Percentiles rank a stretch among this genome's conserved stretches.
Evolutionary conservation across 2,329 filamentous ascomycete genomes (phyloP).

Genomic region (Sporothrix pseudoabietina): DNA sequence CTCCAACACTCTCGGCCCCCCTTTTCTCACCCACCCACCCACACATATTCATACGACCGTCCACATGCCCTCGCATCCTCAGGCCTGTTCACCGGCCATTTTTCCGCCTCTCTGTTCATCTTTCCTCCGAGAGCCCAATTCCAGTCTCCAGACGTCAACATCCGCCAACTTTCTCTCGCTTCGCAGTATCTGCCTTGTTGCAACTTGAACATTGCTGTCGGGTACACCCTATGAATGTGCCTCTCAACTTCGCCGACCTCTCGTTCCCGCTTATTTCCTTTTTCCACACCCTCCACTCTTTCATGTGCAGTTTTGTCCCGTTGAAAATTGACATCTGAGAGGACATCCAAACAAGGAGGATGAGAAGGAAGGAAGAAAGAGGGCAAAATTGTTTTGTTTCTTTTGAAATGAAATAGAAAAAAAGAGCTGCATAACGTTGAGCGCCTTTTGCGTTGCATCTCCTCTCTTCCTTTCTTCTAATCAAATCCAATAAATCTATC

Average conservation of each 20-base stretch:
- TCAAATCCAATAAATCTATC: not conserved
- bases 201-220: not conserved
- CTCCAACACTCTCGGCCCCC: not conserved
- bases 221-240: slow-evolving; percentile 2
- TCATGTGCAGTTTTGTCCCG: not conserved
- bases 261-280: slow-evolving; percentile 4
- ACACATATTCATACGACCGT: not conserved
- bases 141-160: not conserved
- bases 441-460: not conserved
- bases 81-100: slow-evolving; percentile 15
- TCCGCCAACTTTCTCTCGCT: slow-evolving; percentile 1
- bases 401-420: not conserved
- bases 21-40: slow-evolving; percentile 20
- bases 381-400: not conserved
- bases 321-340: not conserved
- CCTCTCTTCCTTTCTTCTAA: not conserved
- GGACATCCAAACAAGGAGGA: not conserved
- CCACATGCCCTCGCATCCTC: slow-evolving; percentile 2
- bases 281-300: slow-evolving; percentile 14
- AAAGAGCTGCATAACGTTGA: not conserved
- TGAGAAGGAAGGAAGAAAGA: slow-evolving; percentile 9
- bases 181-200: not conserved
- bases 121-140: not conserved
- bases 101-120: not conserved
- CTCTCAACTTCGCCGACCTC: not conserved